Percentiles rank a stretch among this genome's conserved stretches.
Evolutionary conservation across 1,284 basidiomycete genomes (phyloP).

Genomic region (Microbotryomycetes sp.): DNA sequence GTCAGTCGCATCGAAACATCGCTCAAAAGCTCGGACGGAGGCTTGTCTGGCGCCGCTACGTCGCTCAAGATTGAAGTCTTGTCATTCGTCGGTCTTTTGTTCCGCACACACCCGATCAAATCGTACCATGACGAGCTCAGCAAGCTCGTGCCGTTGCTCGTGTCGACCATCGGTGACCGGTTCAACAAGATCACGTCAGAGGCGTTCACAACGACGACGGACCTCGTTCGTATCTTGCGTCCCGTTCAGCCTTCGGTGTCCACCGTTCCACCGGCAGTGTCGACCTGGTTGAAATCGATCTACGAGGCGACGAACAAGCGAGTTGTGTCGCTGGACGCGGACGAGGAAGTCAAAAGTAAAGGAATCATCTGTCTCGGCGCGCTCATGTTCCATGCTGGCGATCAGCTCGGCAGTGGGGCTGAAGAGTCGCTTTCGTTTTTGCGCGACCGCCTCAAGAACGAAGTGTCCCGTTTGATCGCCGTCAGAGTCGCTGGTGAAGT

Average conservation of each 20-base stretch:
- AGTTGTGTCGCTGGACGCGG: conserved; percentile 71
- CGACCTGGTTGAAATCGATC: conserved; percentile 56
- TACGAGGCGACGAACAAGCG: conserved; percentile 66
- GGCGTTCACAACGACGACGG: conserved; percentile 55
- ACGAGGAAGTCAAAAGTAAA: conserved; percentile 77
- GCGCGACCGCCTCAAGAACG: conserved; percentile 59
- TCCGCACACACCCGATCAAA: conserved; percentile 66
- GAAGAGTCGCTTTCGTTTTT: conserved; percentile 55
- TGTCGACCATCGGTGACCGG: conserved; percentile 56
- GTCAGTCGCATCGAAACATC: conserved; percentile 42
- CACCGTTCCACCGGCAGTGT: conserved; percentile 47
- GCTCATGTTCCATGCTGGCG: conserved; percentile 76
- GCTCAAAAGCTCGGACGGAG: conserved; percentile 39
- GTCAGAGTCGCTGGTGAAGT: conserved; percentile 38
- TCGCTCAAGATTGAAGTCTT: conserved; percentile 58
- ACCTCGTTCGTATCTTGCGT: conserved; percentile 42
- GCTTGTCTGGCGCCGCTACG: conserved; percentile 37
- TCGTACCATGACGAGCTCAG: conserved; percentile 58
- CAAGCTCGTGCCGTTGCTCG: conserved; percentile 61
- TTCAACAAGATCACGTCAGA: conserved; percentile 54
- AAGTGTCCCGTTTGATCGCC: conserved; percentile 47
- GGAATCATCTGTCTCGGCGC: conserved; percentile 78
- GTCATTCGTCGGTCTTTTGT: conserved; percentile 75
- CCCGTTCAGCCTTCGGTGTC: conserved; percentile 36
- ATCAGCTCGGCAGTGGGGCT: conserved; percentile 47